A percentile compares a stretch with the other conserved stretches of the same genome.
Conservation (phyloP, 1,284 basidiomycete species). For the Rhodotorula sp. region DNA sequence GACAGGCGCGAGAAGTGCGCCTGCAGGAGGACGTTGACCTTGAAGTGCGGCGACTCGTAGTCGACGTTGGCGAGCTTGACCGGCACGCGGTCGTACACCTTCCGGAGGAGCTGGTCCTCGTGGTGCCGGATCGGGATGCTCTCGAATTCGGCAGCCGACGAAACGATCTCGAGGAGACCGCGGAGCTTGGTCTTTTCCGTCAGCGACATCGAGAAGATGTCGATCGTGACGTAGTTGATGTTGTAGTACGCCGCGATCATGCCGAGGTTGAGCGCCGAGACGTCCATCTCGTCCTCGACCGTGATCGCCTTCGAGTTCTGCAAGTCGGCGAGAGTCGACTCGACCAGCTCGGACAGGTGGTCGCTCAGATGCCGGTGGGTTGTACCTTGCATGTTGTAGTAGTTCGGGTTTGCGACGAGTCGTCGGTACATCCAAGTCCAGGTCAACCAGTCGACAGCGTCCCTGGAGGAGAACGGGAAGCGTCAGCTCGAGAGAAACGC, state of each 20-base stretch:
- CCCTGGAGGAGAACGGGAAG: conserved; percentile 37
- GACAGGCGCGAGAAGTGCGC: conserved; percentile 93
- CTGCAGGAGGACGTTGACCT: conserved; percentile 93
- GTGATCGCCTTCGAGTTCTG: conserved; percentile 92
- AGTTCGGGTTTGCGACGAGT: conserved; percentile 75
- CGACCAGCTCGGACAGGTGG: conserved; percentile 92
- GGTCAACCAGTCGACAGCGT: conserved; percentile 70
- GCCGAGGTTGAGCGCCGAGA: conserved; percentile 83
- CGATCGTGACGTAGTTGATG: conserved; percentile 87
- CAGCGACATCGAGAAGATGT: conserved; percentile 92
- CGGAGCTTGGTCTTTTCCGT: conserved; percentile 98
- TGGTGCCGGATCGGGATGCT: conserved; percentile 82
- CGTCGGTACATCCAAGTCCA: conserved; percentile 97
- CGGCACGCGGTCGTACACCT: conserved; percentile 85
- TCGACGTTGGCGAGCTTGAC: conserved; percentile 83
- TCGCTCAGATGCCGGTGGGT: conserved; percentile 90
- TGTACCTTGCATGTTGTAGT: conserved; percentile 76
- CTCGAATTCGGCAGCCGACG: conserved; percentile 95
- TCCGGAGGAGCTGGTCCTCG: conserved; percentile 45
- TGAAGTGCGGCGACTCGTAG: conserved; percentile 94
- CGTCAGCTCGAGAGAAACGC: not conserved
- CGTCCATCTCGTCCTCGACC: conserved; percentile 80
- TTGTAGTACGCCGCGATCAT: conserved; percentile 97
- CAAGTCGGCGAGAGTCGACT: conserved; percentile 85
- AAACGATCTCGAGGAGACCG: conserved; percentile 91